Base-by-base conservation (phyloP, 306 rosid species). In the Begonia fuchsioides region DNA sequence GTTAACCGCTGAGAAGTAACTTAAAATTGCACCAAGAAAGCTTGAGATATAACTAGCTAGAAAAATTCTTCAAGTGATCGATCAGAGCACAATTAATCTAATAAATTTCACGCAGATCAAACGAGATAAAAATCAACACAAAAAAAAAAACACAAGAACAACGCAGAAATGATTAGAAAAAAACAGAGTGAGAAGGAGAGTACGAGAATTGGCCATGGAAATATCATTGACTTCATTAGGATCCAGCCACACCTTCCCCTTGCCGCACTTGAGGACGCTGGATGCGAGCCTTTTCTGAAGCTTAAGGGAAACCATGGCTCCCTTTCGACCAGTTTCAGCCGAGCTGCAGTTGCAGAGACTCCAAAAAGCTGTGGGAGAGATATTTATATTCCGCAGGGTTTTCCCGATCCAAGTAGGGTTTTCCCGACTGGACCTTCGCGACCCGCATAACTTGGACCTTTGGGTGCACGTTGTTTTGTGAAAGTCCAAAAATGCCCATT, bases 201-300 rank as follows among this genome's bases (percentile, higher is more conserved):
- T 67, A 86, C 87, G 93, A 51, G 96, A 86, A 60, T 86, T 86
- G 44, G 93, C 96, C 93, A 86, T 86, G 74, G 96, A 86, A 71
- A 86, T 86, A 58, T 86, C 96, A 16, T 67, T 86, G 62, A 55
- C 76, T 68, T 86, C 96, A 72, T 86, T 86, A 3, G 96, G 96
- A 59, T 86, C 96, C 5, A 86, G 93, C 96, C 96, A 86, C 10
- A 86, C 90, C 59, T 86, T 86, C 55, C 96, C 96, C 13, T 82
- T 68, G 0, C 96, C 96, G 39, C 96, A 82, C 90, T 86, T 82
- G 71, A 82, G 96, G 0, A 86, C 93, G 53, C 93, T 86, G 0
- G 96, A 64, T 39, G 96, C 68, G 15, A 86, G 86, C 49, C 96
- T 76, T 69, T 86, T 86, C 77, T 86, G 96, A 8, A 86, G 88